These are phyloP conservation scores for Scedosporium apiospermum DNA, from an alignment of 2,329 filamentous ascomycete genomes.

Conservation along the genomic window DNA sequence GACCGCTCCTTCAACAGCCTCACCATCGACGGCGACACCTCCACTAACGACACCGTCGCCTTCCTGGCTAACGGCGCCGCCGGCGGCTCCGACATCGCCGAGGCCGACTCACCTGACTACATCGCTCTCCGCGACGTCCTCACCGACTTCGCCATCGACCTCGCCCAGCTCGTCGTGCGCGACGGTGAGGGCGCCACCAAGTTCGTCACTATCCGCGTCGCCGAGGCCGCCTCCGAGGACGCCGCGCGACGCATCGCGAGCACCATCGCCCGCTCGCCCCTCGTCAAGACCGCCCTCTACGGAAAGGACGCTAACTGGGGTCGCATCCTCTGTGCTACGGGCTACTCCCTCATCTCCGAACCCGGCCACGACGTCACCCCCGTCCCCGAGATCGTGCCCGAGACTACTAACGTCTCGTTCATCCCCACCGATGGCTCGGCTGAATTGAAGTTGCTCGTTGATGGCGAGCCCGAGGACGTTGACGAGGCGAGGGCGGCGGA, in stretches of 20 bases:
- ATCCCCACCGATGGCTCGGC: slow-evolving; percentile 66
- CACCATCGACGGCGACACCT: slow-evolving; percentile 93
- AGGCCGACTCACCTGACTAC: slow-evolving; percentile 51
- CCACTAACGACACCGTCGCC: slow-evolving; percentile 92
- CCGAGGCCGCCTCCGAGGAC: slow-evolving; percentile 57
- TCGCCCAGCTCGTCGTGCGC: slow-evolving; percentile 87
- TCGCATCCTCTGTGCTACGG: slow-evolving; percentile 87
- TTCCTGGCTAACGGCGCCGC: slow-evolving; percentile 93
- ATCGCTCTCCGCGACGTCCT: slow-evolving; percentile 61
- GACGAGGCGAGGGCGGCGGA: slow-evolving; percentile 68
- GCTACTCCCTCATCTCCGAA: slow-evolving; percentile 61
- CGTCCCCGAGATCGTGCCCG: slow-evolving; percentile 55
- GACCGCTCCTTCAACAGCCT: slow-evolving; percentile 92
- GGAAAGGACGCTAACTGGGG: slow-evolving; percentile 98
- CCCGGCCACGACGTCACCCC: slow-evolving; percentile 47
- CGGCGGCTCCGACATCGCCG: slow-evolving; percentile 55
- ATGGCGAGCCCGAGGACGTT: slow-evolving; percentile 71
- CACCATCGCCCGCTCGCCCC: slow-evolving; percentile 79
- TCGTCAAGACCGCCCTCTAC: slow-evolving; percentile 96
- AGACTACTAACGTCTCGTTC: slow-evolving; percentile 69
- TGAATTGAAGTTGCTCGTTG: slow-evolving; percentile 67
- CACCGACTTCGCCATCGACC: slow-evolving; percentile 67
- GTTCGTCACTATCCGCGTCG: slow-evolving; percentile 87
- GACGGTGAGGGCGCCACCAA: slow-evolving; percentile 98
- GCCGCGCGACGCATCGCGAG: slow-evolving; percentile 73